Percentiles rank a stretch among this genome's conserved stretches.
These are phyloP conservation scores for Cardamine chenopodiifolia DNA, from an alignment of 345 rosid genomes.

Conservation along the genomic window DNA sequence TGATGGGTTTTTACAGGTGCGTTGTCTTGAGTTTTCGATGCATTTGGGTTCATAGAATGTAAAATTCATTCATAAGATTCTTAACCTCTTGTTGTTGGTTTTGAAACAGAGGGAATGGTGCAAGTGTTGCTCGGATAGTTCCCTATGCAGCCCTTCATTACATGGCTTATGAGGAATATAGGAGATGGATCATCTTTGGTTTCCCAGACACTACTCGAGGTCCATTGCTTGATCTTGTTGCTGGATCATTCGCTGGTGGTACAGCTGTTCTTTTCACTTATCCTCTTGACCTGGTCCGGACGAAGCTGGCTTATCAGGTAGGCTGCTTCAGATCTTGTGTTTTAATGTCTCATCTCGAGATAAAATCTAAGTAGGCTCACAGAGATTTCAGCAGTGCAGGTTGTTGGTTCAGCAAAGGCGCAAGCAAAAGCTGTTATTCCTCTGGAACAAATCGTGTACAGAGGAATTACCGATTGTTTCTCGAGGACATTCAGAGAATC, in stretches of 20 bases:
- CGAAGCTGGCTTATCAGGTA: slow-evolving; percentile 95
- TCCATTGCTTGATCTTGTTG: slow-evolving; percentile 87
- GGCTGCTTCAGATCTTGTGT: slow-evolving; percentile 17
- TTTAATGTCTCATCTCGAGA: background rate
- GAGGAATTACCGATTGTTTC: slow-evolving; percentile 85
- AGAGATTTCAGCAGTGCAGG: slow-evolving; percentile 51
- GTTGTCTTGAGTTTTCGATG: slow-evolving; percentile 23
- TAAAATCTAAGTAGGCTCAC: slow-evolving; percentile 18
- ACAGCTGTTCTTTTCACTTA: slow-evolving; percentile 91
- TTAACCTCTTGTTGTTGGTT: slow-evolving; percentile 13
- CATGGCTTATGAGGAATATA: slow-evolving; percentile 90
- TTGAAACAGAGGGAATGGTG: slow-evolving; percentile 76
- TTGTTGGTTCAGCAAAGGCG: slow-evolving; percentile 60
- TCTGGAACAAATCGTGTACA: slow-evolving; percentile 54
- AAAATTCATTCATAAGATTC: background rate
- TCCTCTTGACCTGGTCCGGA: slow-evolving; percentile 87
- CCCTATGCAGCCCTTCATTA: slow-evolving; percentile 97
- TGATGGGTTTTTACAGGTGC: slow-evolving; percentile 88
- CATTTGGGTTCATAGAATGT: background rate
- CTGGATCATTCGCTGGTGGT: slow-evolving; percentile 92
- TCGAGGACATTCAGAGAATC: slow-evolving; percentile 69
- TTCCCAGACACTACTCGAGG: slow-evolving; percentile 72
- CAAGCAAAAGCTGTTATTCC: slow-evolving; percentile 44
- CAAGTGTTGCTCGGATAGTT: slow-evolving; percentile 90
- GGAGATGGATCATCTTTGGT: slow-evolving; percentile 78